Evolutionary conservation across 75 land plant species (phyloP), one percentile per base, ranked within the genome.

Genomic region (Picea glauca): DNA sequence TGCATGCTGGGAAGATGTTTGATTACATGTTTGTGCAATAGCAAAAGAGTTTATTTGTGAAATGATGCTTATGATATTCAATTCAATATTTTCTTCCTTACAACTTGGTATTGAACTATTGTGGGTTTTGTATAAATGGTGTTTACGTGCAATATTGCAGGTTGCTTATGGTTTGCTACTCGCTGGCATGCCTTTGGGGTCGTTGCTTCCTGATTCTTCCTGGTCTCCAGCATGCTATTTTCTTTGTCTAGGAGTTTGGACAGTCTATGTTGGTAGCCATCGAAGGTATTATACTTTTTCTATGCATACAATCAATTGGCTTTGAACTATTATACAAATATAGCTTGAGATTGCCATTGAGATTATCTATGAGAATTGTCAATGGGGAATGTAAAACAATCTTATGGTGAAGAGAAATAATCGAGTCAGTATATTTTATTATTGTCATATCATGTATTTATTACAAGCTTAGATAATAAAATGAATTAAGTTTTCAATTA

Each of bases 231-330:
- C 88, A 1, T 78, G 81, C 31, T 87, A 87, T 78, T 87, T 87
- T 38, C 73, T 77, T 12, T 87, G 74, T 35, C 65, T 87, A 17
- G 82, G 87, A 17, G 50, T 87, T 46, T 87, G 88, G 88, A 75
- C 83, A 60, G 75, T 87, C 62, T 87, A 84, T 65, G 88, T 87
- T 58, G 88, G 88, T 35, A 87, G 88, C 63, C 88, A 87, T 73
- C 83, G 88, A 80, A 86, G 87, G 87, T 86, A 82, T 35, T 26
- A 4, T 65, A 65, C 68, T 3, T 65, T 32, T 46, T 46, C 54
- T 65, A 65, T 59, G 46, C 50, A 3, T 30, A 21, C 57, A 72
- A 40, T 46, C 5, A 65, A 38, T 17, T 65, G 68, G 15, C 38
- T 65, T 17, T 17, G 13, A 14, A 13, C 75, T 78, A 30, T 72